Base-by-base conservation (phyloP, 345 rosid species). In the Raphanus raphanistrum region DNA sequence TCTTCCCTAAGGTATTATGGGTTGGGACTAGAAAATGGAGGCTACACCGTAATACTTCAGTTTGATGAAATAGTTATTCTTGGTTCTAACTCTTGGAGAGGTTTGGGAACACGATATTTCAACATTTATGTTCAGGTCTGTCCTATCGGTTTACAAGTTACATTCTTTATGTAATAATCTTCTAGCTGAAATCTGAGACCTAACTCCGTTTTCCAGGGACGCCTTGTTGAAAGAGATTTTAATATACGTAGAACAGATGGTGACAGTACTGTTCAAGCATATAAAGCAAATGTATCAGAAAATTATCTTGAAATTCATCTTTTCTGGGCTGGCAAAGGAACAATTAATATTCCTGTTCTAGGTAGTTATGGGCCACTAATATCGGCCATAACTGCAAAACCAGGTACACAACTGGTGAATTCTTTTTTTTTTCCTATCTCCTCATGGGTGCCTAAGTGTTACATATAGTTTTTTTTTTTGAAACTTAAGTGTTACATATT, bases 381-480 rank as follows among this genome's bases (percentile, higher is more conserved):
- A 6, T 85, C 92, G 3, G 85, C 92, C 38, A 81, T 88, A 73
- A 87, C 90, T 75, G 91, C 87, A 10, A 77, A 74, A 16, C 86
- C 93, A 85, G 88, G 92, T 90, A 75, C 48, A 27, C 32, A 11
- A 50, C 50, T 38, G 4, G n/a, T 2, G 3, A 21, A 29, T 5
- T 25, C 1, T 2, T 1, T 21, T 26, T 60, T 9, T 29, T 13
- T 38, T 41, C 33, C 57, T 35, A 5, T 43, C 10, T 17, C 28
- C 28, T 54, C 58, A 0, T 2, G 41, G 31, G 8, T 73, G 33
- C 25, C 25, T 43, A 48, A 38, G 29, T 66, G 69, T 72, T 15
- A 69, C 60, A 17, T 55, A 55, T 38, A n/a, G n/a, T n/a, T n/a
- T n/a, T n/a, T n/a, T n/a, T n/a, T n/a, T n/a, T n/a, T n/a, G n/a